Conservation (phyloP, 1,284 basidiomycete species). For the Porogramme epimiltina region DNA sequence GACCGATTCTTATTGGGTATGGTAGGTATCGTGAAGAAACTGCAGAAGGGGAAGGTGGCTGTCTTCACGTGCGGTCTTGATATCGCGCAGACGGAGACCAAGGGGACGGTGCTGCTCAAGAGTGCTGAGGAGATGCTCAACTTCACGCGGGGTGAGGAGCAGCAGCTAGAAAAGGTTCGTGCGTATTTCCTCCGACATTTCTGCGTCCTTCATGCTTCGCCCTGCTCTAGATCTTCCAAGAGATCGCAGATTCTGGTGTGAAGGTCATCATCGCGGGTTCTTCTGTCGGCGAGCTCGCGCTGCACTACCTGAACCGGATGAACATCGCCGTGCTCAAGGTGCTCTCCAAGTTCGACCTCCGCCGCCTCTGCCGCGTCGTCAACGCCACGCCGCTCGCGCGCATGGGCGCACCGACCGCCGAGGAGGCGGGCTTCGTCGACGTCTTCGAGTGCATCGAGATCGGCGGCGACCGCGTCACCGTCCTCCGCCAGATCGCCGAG, state of each 20-base stretch:
- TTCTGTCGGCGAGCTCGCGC: constrained; percentile 91
- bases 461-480: constrained; percentile 97
- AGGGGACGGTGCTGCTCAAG: constrained; percentile 96
- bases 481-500: constrained; percentile 82
- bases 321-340: constrained; percentile 96
- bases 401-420: constrained; percentile 92
- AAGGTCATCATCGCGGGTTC: constrained; percentile 94
- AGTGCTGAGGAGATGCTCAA: constrained; percentile 97
- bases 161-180: constrained; percentile 88
- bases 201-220: not conserved
- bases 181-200: not conserved
- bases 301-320: constrained; percentile 96
- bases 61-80: constrained; percentile 95
- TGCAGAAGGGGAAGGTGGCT: constrained; percentile 84
- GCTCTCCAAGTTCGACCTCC: constrained; percentile 97
- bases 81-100: constrained; percentile 96
- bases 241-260: constrained; percentile 95
- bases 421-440: constrained; percentile 95
- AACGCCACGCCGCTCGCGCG: constrained; percentile 96
- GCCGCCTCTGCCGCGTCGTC: constrained; percentile 91
- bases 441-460: constrained; percentile 96
- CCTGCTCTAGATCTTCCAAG: constrained; percentile 83
- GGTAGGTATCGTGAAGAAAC: constrained; percentile 80
- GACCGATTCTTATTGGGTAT: not conserved
- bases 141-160: constrained; percentile 95